Conservation (phyloP, 441 rosid genomes). For the Omphalea diandra region DNA sequence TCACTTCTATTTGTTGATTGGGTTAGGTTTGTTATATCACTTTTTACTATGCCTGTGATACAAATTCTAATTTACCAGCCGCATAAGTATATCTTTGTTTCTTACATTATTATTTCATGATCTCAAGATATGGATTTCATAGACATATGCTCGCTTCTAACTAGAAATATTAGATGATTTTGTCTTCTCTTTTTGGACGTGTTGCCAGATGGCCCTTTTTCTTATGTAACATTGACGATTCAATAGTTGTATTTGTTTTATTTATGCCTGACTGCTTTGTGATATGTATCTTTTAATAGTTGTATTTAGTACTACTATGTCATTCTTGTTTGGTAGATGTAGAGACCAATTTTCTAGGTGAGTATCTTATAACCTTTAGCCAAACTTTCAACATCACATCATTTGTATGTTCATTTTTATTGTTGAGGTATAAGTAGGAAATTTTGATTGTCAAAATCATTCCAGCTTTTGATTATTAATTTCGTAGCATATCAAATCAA, state of each 20-base stretch:
- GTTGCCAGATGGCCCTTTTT: slow-evolving; percentile 1
- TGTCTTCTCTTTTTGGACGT: not conserved
- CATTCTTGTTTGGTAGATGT: slow-evolving; percentile 81
- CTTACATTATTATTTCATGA: not conserved
- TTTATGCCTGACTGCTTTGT: no score
- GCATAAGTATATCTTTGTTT: not conserved
- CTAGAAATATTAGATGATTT: slow-evolving; percentile 3
- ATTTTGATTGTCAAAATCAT: not conserved
- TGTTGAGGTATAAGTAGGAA: not conserved
- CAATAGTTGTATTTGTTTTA: not conserved
- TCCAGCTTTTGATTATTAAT: slow-evolving; percentile 11
- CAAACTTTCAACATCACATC: not conserved
- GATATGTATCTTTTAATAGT: not conserved
- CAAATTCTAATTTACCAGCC: not conserved
- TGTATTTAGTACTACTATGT: slow-evolving; percentile 64
- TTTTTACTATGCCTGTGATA: not conserved
- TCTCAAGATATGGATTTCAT: slow-evolving; percentile 2
- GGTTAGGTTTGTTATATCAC: slow-evolving; percentile 42
- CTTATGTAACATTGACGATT: not conserved
- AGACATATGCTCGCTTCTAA: not conserved
- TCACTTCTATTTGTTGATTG: slow-evolving; percentile 68
- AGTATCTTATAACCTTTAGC: slow-evolving; percentile 32
- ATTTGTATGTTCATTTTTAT: no score
- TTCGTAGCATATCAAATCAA: no score
- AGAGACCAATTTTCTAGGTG: slow-evolving; percentile 89